A percentile compares a stretch with the other conserved stretches of the same genome.
Conservation (phyloP, 371 early-diverging fungal species). For the Zychaea mexicana region DNA sequence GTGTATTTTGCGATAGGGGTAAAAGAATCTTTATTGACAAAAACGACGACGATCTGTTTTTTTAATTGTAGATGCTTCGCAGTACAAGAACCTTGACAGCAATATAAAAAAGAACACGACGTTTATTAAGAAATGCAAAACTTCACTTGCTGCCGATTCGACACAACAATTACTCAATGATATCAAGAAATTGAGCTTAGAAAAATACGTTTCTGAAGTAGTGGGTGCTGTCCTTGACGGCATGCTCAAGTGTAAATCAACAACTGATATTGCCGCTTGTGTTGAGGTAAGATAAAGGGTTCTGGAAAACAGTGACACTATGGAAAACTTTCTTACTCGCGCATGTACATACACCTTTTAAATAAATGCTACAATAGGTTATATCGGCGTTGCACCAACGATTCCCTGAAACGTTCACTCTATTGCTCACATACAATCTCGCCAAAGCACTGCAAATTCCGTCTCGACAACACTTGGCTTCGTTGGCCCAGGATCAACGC, state of each 20-base stretch:
- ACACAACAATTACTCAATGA: constrained; percentile 77
- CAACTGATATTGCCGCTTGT: constrained; percentile 78
- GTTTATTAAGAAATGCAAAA: constrained; percentile 92
- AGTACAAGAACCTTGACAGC: constrained; percentile 79
- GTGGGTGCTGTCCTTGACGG: constrained; percentile 84
- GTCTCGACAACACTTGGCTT: constrained; percentile 53
- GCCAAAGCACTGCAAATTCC: constrained; percentile 58
- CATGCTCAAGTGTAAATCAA: constrained; percentile 66
- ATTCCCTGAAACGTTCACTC: constrained; percentile 81
- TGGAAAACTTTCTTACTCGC: too few relatives aligned
- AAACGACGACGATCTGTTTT: too few relatives aligned
- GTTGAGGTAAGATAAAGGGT: constrained; percentile 81
- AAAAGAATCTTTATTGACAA: not conserved
- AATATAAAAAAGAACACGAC: constrained; percentile 96
- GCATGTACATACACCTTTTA: too few relatives aligned
- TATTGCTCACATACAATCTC: constrained; percentile 63
- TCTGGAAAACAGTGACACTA: too few relatives aligned
- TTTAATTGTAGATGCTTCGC: constrained; percentile 21
- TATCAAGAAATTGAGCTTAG: constrained; percentile 84
- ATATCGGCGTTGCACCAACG: constrained; percentile 90
- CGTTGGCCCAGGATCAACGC: constrained; percentile 72
- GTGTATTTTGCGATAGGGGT: too few relatives aligned
- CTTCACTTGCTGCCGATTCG: constrained; percentile 79
- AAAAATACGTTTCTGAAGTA: constrained; percentile 95
- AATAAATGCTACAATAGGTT: constrained; percentile 61